These are phyloP conservation scores for Hysterium pulicare DNA, from an alignment of 2,329 filamentous ascomycete species.

Conservation along the genomic window DNA sequence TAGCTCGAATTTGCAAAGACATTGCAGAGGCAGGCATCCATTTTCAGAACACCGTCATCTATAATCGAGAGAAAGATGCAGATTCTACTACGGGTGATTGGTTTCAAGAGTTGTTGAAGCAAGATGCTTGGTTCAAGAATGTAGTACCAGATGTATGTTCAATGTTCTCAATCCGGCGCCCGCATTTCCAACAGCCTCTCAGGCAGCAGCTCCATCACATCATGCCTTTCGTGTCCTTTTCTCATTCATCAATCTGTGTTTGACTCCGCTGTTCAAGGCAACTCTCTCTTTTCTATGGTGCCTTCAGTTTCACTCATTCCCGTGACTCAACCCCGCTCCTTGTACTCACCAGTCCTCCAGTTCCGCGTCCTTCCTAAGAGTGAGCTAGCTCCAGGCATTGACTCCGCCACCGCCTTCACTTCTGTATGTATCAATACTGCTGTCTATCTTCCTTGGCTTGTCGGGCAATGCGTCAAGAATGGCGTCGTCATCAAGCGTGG, in stretches of 20 bases:
- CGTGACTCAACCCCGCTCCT: too few species aligned
- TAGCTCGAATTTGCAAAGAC: conserved; percentile 49
- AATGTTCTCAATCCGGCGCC: not conserved
- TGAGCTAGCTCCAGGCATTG: conserved; percentile 59
- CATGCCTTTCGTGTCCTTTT: not conserved
- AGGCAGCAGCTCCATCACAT: conserved; percentile 1
- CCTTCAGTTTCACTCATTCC: too few species aligned
- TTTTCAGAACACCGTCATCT: conserved; percentile 61
- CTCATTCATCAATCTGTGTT: conserved; percentile 3
- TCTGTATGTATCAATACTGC: conserved; percentile 90
- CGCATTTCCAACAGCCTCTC: conserved; percentile 1
- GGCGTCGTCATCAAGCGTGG: conserved; percentile 58
- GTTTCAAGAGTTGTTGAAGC: conserved; percentile 65
- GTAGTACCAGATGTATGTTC: conserved; percentile 63
- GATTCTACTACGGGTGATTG: conserved; percentile 51
- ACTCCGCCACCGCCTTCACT: conserved; percentile 72
- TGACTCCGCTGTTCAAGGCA: too few species aligned
- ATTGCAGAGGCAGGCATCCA: conserved; percentile 77
- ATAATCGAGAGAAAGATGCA: conserved; percentile 63
- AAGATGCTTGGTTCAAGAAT: conserved; percentile 70
- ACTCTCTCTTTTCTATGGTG: too few species aligned
- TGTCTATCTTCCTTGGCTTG: conserved; percentile 82
- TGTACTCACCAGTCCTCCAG: conserved; percentile 37
- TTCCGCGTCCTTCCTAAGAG: conserved; percentile 59
- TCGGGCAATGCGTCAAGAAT: conserved; percentile 71